Percentiles rank a stretch among this genome's conserved stretches.
Conservation (phyloP, 1,284 basidiomycete species). For the Peniophora sp. region DNA sequence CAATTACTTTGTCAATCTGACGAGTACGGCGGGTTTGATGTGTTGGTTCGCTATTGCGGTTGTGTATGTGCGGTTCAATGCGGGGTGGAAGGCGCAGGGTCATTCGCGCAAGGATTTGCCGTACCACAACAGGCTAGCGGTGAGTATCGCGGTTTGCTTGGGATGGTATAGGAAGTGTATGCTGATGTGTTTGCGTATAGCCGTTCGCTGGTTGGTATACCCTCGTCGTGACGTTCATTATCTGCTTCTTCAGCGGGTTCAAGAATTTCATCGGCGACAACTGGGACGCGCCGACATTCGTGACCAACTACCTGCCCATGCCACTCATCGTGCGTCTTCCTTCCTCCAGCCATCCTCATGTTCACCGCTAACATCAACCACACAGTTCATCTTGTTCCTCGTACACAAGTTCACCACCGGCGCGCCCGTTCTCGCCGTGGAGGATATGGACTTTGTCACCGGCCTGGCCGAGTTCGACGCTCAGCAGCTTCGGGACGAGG, state of each 20-base stretch:
- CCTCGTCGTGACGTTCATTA: background rate
- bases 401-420: background rate
- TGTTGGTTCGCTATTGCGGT: background rate
- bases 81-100: background rate
- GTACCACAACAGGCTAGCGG: background rate
- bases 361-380: background rate
- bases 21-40: background rate
- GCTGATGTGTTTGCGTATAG: background rate
- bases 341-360: background rate
- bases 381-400: background rate
- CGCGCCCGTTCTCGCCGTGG: background rate
- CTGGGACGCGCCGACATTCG: background rate
- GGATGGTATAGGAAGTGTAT: too few relatives aligned
- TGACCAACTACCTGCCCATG: background rate
- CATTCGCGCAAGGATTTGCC: background rate
- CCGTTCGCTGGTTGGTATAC: background rate
- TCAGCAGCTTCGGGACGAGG: background rate
- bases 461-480: background rate
- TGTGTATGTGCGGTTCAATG: background rate
- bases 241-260: conserved; percentile 1
- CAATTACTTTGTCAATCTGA: background rate
- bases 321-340: background rate
- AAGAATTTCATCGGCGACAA: background rate
- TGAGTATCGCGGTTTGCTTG: too few relatives aligned
- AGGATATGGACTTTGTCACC: background rate